phyloP scores from a whole-genome alignment of 2,329 filamentous ascomycete genomes.

The Venturia aucupariae region DNA sequence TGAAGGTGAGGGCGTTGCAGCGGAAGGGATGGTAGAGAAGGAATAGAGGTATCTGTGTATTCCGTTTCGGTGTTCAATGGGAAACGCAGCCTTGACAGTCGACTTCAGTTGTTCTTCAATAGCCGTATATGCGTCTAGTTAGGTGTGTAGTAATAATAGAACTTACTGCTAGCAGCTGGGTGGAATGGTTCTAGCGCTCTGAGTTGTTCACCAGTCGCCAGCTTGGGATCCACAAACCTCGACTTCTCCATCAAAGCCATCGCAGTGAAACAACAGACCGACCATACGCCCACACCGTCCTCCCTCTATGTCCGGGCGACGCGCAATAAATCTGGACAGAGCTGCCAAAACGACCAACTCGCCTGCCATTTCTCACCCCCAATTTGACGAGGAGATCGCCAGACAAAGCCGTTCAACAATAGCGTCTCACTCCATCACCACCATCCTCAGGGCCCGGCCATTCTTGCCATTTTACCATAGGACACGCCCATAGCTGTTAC shows the following conservation, averaged over 20 bases:
- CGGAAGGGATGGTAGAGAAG: not conserved
- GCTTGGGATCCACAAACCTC: not conserved
- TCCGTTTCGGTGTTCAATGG: too few relatives aligned
- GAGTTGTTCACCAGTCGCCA: not conserved
- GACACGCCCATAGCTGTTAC: not conserved
- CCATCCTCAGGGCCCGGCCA: not conserved
- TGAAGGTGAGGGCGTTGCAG: not conserved
- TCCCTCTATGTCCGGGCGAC: not conserved
- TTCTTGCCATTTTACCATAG: constrained; percentile 5
- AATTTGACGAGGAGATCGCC: not conserved
- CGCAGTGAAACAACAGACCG: not conserved
- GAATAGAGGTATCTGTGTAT: not conserved
- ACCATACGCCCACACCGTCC: not conserved
- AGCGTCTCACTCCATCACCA: not conserved
- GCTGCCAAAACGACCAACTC: not conserved
- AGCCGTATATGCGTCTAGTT: too few relatives aligned
- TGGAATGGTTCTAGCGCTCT: too few relatives aligned
- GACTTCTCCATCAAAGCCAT: not conserved
- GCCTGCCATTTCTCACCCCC: not conserved
- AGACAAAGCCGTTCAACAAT: not conserved
- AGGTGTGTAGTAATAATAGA: too few relatives aligned
- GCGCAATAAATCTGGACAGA: not conserved
- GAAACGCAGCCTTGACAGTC: too few relatives aligned
- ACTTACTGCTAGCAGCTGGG: too few relatives aligned
- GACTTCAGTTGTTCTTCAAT: too few relatives aligned